Conservation (phyloP, 2,329 filamentous ascomycete genomes). For the Bipolaris cookei region DNA sequence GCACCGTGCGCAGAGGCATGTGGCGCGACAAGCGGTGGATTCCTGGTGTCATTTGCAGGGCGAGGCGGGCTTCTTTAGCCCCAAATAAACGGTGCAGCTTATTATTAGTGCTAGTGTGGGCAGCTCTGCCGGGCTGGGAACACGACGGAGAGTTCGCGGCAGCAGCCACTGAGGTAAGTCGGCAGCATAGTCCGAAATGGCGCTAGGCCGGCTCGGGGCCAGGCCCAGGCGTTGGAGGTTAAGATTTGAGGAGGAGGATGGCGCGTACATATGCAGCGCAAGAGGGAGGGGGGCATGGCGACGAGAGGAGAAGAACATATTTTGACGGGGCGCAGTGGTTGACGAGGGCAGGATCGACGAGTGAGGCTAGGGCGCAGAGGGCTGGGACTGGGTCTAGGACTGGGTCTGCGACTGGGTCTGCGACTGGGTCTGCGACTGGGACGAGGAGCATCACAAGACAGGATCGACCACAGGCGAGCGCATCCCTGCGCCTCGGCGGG, state of each 20-base stretch:
- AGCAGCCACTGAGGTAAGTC: conserved; percentile 37
- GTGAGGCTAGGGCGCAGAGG: conserved; percentile 39
- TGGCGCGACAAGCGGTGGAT: conserved; percentile 12
- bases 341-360: conserved; percentile 39
- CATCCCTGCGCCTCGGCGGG: conserved; percentile 27
- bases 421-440: not conserved
- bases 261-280: no score
- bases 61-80: conserved; percentile 9
- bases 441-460: conserved; percentile 22
- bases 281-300: not conserved
- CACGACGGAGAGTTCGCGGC: conserved; percentile 19
- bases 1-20: conserved; percentile 8
- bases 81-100: conserved; percentile 11
- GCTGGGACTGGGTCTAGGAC: no score
- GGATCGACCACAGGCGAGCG: conserved; percentile 19
- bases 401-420: no score
- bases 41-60: conserved; percentile 10
- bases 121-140: conserved; percentile 23
- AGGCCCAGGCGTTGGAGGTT: conserved; percentile 2
- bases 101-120: conserved; percentile 3
- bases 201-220: conserved; percentile 11
- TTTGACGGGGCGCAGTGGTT: not conserved
- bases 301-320: not conserved
- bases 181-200: conserved; percentile 29
- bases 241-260: conserved; percentile 12